Evolutionary conservation across 495 filamentous ascomycete species (phyloP), one percentile per base, ranked within the genome.

Genomic region (Apiosordaria backusii): DNA sequence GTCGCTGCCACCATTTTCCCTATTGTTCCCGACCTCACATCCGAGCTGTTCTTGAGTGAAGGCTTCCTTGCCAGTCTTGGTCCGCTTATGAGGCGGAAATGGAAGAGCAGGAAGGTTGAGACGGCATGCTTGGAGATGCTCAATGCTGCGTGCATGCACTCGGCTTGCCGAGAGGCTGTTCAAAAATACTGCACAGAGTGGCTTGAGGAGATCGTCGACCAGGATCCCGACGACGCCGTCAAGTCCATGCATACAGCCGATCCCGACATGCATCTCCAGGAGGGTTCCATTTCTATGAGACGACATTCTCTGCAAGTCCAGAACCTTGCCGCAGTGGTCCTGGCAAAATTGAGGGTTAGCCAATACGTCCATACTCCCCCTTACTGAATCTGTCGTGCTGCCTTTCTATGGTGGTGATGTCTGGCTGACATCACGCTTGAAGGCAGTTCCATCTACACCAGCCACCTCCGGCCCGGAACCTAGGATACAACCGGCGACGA

Each of bases 1-100:
- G 93, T 92, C 21, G 91, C 92, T 3, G 86, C 92, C 4, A 86
- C 88, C 4, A 84, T 97, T 29, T 99, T 99, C 75, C 93, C 94
- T 1, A 82, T 99, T 62, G 86, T 88, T 1, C 88, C 92, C 16
- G 80, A 87, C 52, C 82, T 88, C 27, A 89, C 87, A 2, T 83
- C 89, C 4, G 79, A 83, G 61, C 80, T 98, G 45, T 97, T 98
- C 73, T 84, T 97, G 61, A 92, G 86, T 19, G 90, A 94, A 55
- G 90, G 89, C 2, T 97, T 98, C 71, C 81, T 95, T 60, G 75
- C 81, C 29, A 84, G 83, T 45, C 80, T 97, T 23, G 86, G 85
- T 21, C 86, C 90, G 7, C 76, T 93, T 58, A 87, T 92, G 75
- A 83, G 88, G 61, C 86, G 87, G 71, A 89, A 90, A 62, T 85